Conservation (phyloP, 148 eudicot species). For the Arbutus unedo region DNA sequence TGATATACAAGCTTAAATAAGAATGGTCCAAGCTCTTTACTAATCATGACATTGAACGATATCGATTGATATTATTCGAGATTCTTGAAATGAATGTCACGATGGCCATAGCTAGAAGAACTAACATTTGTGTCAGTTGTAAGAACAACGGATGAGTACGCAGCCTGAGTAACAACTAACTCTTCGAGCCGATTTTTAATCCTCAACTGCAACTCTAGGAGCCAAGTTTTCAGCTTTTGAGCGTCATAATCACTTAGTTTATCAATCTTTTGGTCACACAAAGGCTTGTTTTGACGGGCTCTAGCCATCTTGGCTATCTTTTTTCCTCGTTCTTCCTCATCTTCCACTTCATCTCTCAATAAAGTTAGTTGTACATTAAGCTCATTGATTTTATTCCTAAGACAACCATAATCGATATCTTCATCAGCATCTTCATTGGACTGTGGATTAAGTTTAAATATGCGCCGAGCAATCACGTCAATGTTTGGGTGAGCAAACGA, state of each 20-base stretch:
- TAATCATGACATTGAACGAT: not conserved
- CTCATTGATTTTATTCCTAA: conserved; percentile 4
- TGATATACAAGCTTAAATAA: not conserved
- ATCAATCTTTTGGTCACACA: not conserved
- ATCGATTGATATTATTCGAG: not conserved
- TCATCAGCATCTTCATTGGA: not conserved
- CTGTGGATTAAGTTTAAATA: not conserved
- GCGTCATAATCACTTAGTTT: not conserved
- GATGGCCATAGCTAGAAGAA: not conserved
- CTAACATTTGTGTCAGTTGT: not conserved
- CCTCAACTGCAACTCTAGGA: not conserved
- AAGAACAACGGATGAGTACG: no score
- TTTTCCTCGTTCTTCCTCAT: not conserved
- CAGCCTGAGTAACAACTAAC: not conserved
- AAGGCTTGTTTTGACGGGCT: not conserved
- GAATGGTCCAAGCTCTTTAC: not conserved
- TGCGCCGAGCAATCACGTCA: not conserved
- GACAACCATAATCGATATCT: not conserved
- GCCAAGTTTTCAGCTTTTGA: not conserved
- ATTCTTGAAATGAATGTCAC: not conserved
- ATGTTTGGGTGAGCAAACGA: conserved; percentile 28
- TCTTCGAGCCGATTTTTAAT: not conserved
- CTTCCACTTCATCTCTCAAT: not conserved
- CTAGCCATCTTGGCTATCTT: not conserved
- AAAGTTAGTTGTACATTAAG: not conserved